These are phyloP conservation scores for Rhinocladiella mackenziei DNA, from an alignment of 2,329 filamentous ascomycete species.

Conservation along the genomic window DNA sequence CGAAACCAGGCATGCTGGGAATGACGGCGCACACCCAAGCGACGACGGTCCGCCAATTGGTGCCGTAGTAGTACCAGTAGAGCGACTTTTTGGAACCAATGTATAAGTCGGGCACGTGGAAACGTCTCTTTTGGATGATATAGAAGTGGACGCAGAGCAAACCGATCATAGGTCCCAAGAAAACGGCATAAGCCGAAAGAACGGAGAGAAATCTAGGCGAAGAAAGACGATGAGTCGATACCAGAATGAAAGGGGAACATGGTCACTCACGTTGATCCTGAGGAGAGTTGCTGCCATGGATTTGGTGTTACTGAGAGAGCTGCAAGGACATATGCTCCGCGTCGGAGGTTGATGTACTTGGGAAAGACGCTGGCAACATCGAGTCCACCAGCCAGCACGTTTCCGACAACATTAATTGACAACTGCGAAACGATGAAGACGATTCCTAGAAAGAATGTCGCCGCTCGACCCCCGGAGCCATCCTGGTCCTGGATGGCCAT, in stretches of 20 bases:
- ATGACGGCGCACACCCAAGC: slow-evolving; percentile 38
- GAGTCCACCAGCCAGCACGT: slow-evolving; percentile 52
- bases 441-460: slow-evolving; percentile 45
- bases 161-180: slow-evolving; percentile 43
- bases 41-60: slow-evolving; percentile 42
- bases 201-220: slow-evolving; percentile 42
- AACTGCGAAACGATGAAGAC: slow-evolving; percentile 46
- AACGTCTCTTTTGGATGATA: slow-evolving; percentile 36
- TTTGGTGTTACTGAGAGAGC: slow-evolving; percentile 45
- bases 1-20: slow-evolving; percentile 33
- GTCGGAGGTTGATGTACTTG: slow-evolving; percentile 53
- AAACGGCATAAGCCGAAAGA: slow-evolving; percentile 44
- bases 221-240: background rate
- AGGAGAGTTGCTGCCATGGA: slow-evolving; percentile 51
- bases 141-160: slow-evolving; percentile 32
- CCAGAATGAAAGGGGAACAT: too few relatives aligned
- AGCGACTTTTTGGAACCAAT: slow-evolving; percentile 34
- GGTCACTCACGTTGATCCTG: slow-evolving; percentile 36
- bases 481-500: slow-evolving; percentile 33
- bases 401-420: slow-evolving; percentile 45
- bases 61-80: slow-evolving; percentile 43
- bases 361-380: slow-evolving; percentile 53
- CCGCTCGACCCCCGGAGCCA: slow-evolving; percentile 39
- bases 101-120: slow-evolving; percentile 46
- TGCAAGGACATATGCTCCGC: slow-evolving; percentile 49